Conservation (phyloP, 2,329 filamentous ascomycete genomes). For the Monosporascus ibericus region DNA sequence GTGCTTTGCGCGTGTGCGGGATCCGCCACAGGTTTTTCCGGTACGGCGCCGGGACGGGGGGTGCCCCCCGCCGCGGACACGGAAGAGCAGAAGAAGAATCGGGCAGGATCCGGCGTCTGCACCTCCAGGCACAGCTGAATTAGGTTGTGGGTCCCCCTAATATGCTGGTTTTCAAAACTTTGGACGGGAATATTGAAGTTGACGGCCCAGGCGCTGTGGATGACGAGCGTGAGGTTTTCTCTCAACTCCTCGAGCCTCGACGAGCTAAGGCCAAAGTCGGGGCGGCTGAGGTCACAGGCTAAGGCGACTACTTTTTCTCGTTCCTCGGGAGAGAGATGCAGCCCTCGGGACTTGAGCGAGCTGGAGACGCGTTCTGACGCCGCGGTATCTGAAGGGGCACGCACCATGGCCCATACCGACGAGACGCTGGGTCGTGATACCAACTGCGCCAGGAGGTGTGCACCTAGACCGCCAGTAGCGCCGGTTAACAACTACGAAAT, state of each 20-base stretch:
- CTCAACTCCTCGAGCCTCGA: slow-evolving; percentile 21
- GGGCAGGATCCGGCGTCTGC: slow-evolving; percentile 25
- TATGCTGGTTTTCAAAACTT: slow-evolving; percentile 41
- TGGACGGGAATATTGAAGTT: slow-evolving; percentile 46
- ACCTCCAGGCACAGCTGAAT: slow-evolving; percentile 33
- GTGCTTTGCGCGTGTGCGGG: slow-evolving; percentile 38
- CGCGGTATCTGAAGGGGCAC: slow-evolving; percentile 31
- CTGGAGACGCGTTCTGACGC: slow-evolving; percentile 24
- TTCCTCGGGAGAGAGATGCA: slow-evolving; percentile 26
- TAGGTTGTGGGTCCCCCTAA: slow-evolving; percentile 39
- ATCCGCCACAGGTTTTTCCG: slow-evolving; percentile 30
- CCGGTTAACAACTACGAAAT: slow-evolving; percentile 45
- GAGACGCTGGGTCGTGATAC: slow-evolving; percentile 51
- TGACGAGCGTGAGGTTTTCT: slow-evolving; percentile 32
- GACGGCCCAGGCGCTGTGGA: slow-evolving; percentile 48
- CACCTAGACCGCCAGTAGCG: slow-evolving; percentile 55
- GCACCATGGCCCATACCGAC: slow-evolving; percentile 42
- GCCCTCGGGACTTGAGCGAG: slow-evolving; percentile 26
- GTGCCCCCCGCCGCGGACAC: slow-evolving; percentile 35
- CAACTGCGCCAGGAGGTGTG: slow-evolving; percentile 51
- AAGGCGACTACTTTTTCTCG: slow-evolving; percentile 30
- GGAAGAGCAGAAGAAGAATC: slow-evolving; percentile 39
- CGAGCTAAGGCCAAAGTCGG: slow-evolving; percentile 32
- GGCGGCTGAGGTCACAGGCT: slow-evolving; percentile 33
- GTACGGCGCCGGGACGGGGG: slow-evolving; percentile 27